Evolutionary conservation across 139 green algal genomes (phyloP).

Genomic region (Haematococcus lacustris): DNA sequence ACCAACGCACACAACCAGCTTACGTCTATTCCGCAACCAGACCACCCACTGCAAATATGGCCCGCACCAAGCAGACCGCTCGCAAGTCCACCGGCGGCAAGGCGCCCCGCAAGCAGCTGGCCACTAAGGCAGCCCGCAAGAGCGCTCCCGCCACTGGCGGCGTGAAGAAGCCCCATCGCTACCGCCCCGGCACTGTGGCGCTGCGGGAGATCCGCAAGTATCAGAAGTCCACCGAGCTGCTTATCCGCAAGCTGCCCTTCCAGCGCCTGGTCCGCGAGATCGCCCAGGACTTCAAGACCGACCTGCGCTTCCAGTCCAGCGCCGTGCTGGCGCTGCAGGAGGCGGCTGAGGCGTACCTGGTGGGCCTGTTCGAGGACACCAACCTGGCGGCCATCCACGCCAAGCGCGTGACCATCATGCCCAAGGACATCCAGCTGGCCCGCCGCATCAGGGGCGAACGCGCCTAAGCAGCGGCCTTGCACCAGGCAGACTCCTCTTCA

Average conservation of each 20-base stretch:
- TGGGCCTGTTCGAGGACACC: slow-evolving; percentile 94
- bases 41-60: too few relatives aligned
- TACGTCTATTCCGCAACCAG: too few relatives aligned
- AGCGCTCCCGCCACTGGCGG: slow-evolving; percentile 78
- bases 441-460: too few relatives aligned
- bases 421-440: slow-evolving; percentile 93
- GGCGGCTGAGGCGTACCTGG: slow-evolving; percentile 94
- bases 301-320: slow-evolving; percentile 91
- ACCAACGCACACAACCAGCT: too few relatives aligned
- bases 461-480: too few relatives aligned
- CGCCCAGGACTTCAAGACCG: slow-evolving; percentile 94
- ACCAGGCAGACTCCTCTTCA: too few relatives aligned
- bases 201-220: too few relatives aligned
- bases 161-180: too few relatives aligned
- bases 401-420: slow-evolving; percentile 91
- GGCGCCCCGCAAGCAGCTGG: slow-evolving; percentile 86
- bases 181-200: too few relatives aligned
- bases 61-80: slow-evolving; percentile 87
- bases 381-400: slow-evolving; percentile 82
- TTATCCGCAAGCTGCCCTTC: too few relatives aligned
- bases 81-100: slow-evolving; percentile 85
- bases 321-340: slow-evolving; percentile 93
- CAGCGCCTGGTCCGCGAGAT: slow-evolving; percentile 94
- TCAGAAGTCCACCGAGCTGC: too few relatives aligned
- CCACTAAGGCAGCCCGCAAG: slow-evolving; percentile 83